phyloP scores from a whole-genome alignment of 1,284 basidiomycete species.

The Sporisorium reilianum region DNA sequence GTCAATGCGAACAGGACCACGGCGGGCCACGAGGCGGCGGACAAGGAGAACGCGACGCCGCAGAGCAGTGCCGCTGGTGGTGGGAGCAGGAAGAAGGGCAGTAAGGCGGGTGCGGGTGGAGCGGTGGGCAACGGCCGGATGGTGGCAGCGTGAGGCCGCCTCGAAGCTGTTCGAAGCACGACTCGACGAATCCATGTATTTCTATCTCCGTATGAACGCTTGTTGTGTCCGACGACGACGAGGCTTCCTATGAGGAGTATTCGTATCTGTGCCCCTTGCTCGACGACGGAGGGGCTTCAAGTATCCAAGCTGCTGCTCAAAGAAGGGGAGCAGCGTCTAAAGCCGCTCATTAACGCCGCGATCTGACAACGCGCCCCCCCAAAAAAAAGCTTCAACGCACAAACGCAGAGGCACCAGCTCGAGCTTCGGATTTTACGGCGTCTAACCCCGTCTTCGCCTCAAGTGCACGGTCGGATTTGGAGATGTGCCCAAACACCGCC shows the following conservation, averaged over 20 bases:
- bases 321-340: neutral
- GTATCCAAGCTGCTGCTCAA: too few species aligned
- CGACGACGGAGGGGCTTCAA: too few species aligned
- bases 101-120: slow-evolving; percentile 9
- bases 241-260: too few species aligned
- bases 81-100: slow-evolving; percentile 20
- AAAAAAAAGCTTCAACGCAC: neutral
- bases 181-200: slow-evolving; percentile 17
- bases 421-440: slow-evolving; percentile 10
- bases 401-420: neutral
- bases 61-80: slow-evolving; percentile 6
- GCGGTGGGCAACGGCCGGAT: slow-evolving; percentile 11
- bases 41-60: slow-evolving; percentile 37
- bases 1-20: slow-evolving; percentile 50
- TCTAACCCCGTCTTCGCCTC: slow-evolving; percentile 4
- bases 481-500: slow-evolving; percentile 8
- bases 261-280: too few species aligned
- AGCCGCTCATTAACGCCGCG: slow-evolving; percentile 6
- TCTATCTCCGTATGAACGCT: slow-evolving; percentile 10
- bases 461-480: too few species aligned
- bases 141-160: slow-evolving; percentile 18
- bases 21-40: slow-evolving; percentile 19
- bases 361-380: neutral
- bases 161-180: slow-evolving; percentile 1
- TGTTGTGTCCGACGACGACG: neutral